These are phyloP conservation scores for Avena insularis DNA, from an alignment of 176 grass and related monocot species.

Conservation along the genomic window DNA sequence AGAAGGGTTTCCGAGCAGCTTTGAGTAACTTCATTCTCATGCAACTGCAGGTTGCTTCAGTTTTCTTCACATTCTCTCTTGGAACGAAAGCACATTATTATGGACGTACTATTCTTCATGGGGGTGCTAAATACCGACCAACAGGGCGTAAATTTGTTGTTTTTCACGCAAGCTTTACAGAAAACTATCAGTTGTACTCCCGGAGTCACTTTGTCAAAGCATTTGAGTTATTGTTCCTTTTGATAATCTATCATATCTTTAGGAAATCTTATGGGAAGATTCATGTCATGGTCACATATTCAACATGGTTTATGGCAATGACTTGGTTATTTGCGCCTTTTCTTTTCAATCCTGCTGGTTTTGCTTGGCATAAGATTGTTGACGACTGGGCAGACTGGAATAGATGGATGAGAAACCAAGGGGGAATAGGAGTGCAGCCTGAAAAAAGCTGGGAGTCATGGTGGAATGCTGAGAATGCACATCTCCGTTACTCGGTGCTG, in stretches of 20 bases:
- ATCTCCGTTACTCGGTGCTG: slow-evolving; percentile 74
- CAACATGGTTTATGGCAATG: slow-evolving; percentile 95
- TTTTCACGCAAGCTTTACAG: slow-evolving; percentile 90
- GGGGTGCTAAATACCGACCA: slow-evolving; percentile 83
- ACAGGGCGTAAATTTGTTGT: slow-evolving; percentile 93
- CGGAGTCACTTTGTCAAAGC: slow-evolving; percentile 96
- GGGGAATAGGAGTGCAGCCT: slow-evolving; percentile 82
- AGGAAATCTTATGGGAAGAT: slow-evolving; percentile 69
- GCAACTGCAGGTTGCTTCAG: slow-evolving; percentile 89
- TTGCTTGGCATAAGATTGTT: slow-evolving; percentile 89
- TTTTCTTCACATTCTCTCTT: slow-evolving; percentile 98
- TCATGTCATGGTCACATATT: slow-evolving; percentile 87
- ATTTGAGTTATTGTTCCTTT: slow-evolving; percentile 86
- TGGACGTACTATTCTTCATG: slow-evolving; percentile 92
- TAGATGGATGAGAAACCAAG: slow-evolving; percentile 88
- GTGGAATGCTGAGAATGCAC: slow-evolving; percentile 92
- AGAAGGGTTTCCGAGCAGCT: slow-evolving; percentile 81
- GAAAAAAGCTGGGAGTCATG: slow-evolving; percentile 99
- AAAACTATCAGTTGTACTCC: slow-evolving; percentile 94
- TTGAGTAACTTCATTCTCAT: slow-evolving; percentile 95
- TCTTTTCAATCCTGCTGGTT: slow-evolving; percentile 94
- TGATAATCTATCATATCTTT: slow-evolving; percentile 87
- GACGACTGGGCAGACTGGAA: slow-evolving; percentile 96
- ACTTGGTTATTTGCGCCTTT: slow-evolving; percentile 92
- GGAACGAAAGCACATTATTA: slow-evolving; percentile 97